Evolutionary conservation across 345 rosid genomes (phyloP).

Genomic region (Triadica sebifera): DNA sequence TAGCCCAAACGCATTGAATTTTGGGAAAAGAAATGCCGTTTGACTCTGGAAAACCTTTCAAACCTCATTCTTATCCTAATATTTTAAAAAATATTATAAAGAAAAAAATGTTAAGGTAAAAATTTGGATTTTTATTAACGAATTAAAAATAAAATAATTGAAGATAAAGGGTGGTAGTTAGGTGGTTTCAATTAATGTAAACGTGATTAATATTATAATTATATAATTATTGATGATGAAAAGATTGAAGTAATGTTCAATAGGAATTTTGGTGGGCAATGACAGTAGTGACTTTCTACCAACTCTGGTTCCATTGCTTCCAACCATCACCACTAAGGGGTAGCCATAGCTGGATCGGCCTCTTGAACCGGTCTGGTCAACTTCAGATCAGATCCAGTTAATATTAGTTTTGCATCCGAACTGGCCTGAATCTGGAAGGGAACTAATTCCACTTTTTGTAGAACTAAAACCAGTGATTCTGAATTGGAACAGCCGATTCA

Average conservation of each 20-base stretch:
- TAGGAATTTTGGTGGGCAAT: not conserved
- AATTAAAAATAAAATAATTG: not conserved
- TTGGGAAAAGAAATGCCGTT: constrained; percentile 6
- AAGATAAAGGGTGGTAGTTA: constrained; percentile 10
- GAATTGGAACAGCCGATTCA: too few relatives aligned
- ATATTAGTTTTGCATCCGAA: too few relatives aligned
- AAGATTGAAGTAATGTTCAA: constrained; percentile 3
- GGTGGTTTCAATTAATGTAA: constrained; percentile 2
- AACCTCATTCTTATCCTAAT: constrained; percentile 23
- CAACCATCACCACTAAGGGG: not conserved
- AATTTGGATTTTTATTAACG: not conserved
- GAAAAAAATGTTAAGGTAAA: not conserved
- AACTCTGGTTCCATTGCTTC: constrained; percentile 5
- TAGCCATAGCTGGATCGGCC: too few relatives aligned
- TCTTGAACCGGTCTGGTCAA: too few relatives aligned
- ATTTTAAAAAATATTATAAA: not conserved
- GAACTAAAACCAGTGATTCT: too few relatives aligned
- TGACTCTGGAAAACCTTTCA: constrained; percentile 16
- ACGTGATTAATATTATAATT: constrained; percentile 9
- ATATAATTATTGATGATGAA: constrained; percentile 2
- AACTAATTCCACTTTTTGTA: too few relatives aligned
- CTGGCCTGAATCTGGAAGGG: too few relatives aligned
- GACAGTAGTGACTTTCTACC: constrained; percentile 13
- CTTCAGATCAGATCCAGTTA: too few relatives aligned
- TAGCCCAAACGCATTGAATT: constrained; percentile 14